Base-by-base conservation (phyloP, 208 protist species). In the Crithidia bombi region DNA sequence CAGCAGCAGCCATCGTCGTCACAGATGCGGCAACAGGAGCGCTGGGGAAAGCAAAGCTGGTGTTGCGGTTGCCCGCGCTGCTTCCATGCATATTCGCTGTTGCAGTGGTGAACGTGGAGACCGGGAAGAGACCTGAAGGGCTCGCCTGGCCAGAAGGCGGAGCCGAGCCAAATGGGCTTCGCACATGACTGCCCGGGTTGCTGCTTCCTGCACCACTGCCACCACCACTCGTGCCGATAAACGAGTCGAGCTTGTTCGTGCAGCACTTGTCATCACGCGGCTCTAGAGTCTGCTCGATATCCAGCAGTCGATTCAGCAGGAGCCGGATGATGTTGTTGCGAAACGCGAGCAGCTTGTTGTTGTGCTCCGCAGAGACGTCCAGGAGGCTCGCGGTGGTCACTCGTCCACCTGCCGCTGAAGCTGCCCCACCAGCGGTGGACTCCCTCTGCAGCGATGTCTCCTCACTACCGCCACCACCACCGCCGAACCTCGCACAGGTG, bases 271-370 rank as follows among this genome's bases (percentile, higher is more conserved):
- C 70, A 11, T 85, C 78, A 32, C 62, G 38, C 32, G 62, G 69
- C 54, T 92, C 81, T 46, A 93, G 67, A 1, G 87, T 82, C 36
- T 88, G 56, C 68, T 93, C 87, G 72, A 93, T 81, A 26, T 82
- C 78, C 14, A 89, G 66, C 44, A 93, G 63, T 12, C 79, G 82
- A 26, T 80, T 83, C 61, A 93, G 61, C 32, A 93, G 65, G 63
- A 89, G 79, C 9, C 81, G 82, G 69, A 93, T 83, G 30, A 93
- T 76, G 39, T 85, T 85, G 65, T 83, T 89, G 15, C 87, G 81
- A 47, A 80, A 81, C 9, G 79, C 52, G 19, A 93, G 56, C 54
- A 93, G 79, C 63, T 83, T 85, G 74, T 93, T 93, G 65, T 93
- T 90, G 50, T 89, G 72, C 33, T 59, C 36, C 6, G 55, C 69